Conservation (phyloP, 1,139 yeast species). For the Zygoascus meyerae region DNA sequence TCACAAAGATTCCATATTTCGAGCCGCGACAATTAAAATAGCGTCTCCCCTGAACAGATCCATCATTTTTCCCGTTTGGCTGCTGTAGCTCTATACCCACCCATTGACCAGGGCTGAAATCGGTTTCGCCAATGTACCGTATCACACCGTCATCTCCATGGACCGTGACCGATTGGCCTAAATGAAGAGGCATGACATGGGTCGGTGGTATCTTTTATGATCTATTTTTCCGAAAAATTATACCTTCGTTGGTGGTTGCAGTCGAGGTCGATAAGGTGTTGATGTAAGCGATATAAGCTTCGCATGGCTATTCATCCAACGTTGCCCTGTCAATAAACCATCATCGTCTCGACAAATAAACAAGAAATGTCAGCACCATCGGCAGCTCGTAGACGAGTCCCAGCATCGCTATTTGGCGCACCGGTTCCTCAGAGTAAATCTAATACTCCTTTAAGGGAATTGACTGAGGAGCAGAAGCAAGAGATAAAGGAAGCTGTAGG, state of each 20-base stretch:
- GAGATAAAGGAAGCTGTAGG: constrained; percentile 81
- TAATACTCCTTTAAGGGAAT: constrained; percentile 37
- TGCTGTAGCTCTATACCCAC: constrained; percentile 65
- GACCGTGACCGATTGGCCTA: constrained; percentile 23
- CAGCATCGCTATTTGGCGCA: constrained; percentile 9
- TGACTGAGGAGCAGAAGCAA: constrained; percentile 83
- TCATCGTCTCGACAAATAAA: background rate
- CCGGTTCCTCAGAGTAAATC: background rate
- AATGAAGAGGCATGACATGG: constrained; percentile 13
- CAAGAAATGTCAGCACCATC: constrained; percentile 7
- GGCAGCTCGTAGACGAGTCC: constrained; percentile 9
- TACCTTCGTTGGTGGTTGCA: too few species aligned
- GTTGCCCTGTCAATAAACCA: background rate
- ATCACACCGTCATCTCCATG: constrained; percentile 24
- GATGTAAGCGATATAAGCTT: background rate
- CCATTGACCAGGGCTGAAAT: constrained; percentile 60
- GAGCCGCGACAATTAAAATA: constrained; percentile 49
- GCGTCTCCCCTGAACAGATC: constrained; percentile 55
- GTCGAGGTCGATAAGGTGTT: too few species aligned
- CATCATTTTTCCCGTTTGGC: constrained; percentile 73
- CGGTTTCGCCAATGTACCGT: constrained; percentile 42
- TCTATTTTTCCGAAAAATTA: too few species aligned
- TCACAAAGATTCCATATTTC: constrained; percentile 46
- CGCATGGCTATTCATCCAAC: background rate
- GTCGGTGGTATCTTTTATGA: background rate